Evolutionary conservation across 2,329 filamentous ascomycete species (phyloP), one percentile per base, ranked within the genome.

Genomic region (Epichloe aotearoae): DNA sequence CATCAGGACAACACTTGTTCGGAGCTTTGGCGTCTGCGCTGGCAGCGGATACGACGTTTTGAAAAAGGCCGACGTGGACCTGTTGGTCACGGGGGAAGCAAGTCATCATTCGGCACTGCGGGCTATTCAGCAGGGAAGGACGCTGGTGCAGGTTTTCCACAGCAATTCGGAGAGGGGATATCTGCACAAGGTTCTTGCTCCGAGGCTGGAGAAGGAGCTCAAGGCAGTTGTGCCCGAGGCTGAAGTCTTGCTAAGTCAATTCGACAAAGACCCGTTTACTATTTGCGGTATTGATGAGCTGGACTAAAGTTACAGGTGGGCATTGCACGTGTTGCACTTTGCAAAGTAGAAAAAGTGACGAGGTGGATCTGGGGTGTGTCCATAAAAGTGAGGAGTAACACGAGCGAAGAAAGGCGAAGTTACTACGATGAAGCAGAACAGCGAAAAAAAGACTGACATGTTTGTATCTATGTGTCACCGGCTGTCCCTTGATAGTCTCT

Each of bases 71-170:
- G 72, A 79, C 41, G 88, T 89, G 0, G 88, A 96, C 61, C 66
- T 97, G 39, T 69, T 94, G 4, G 86, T 98, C 58, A 97, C 88
- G 0, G 93, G 93, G 2, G 93, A 98, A 70, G 79, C 97, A 73
- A 86, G 81, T 60, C 93, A 98, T 64, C 93, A 98, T 64, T 88
- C 93, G 56, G 89, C 91, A 3, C 76, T 98, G 52, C 80, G 86
- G 39, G 88, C 89, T 1, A 88, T 86, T 30, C 90, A 96, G 71
- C 79, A 83, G 52, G 90, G 90, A 1, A 83, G 83, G 55, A 84
- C 82, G 50, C 86, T 97, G 1, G 79, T 97, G 48, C 85, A 84
- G 40, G 75, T 95, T 46, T 95, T 95, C 60, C 93, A 98, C 66
- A 91, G 86, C 59, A 97, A 97, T 66, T 93, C 87, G 0, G 93